These are phyloP conservation scores for Colletotrichum tropicale DNA, from an alignment of 2,329 filamentous ascomycete species.

Conservation along the genomic window DNA sequence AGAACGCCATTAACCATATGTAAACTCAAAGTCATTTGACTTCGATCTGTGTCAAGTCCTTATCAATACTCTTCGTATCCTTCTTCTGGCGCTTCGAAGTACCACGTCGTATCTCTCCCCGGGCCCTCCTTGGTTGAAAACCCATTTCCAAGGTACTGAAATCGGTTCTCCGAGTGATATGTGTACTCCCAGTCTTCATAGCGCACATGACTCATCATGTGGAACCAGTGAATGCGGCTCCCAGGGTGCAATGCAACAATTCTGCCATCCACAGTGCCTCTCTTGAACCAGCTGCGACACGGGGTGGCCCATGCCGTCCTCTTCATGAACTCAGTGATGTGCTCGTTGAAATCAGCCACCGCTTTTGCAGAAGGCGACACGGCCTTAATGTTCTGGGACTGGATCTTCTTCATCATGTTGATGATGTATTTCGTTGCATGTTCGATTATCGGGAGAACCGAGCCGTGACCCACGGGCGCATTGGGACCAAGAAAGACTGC, in stretches of 20 bases:
- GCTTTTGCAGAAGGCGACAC: rapidly evolving
- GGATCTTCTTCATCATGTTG: background rate
- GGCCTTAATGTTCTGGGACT: background rate
- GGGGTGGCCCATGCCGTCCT: background rate
- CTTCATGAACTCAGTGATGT: background rate
- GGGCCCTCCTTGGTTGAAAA: background rate
- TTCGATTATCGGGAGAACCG: background rate
- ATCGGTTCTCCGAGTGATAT: background rate
- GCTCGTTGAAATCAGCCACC: background rate
- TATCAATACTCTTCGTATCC: background rate
- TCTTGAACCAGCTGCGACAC: background rate
- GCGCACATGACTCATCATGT: background rate
- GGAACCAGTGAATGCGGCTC: background rate
- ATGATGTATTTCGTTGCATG: background rate
- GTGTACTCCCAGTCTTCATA: background rate
- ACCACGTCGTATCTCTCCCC: background rate
- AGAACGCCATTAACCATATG: background rate
- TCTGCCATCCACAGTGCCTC: background rate
- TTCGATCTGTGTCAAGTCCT: background rate
- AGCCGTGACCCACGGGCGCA: background rate
- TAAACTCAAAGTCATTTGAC: background rate
- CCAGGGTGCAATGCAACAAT: background rate
- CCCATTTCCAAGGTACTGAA: background rate
- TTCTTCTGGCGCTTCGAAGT: background rate
- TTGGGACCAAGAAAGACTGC: background rate